These are phyloP conservation scores for Penicillium sp. DNA, from an alignment of 2,329 filamentous ascomycete species.

Conservation along the genomic window DNA sequence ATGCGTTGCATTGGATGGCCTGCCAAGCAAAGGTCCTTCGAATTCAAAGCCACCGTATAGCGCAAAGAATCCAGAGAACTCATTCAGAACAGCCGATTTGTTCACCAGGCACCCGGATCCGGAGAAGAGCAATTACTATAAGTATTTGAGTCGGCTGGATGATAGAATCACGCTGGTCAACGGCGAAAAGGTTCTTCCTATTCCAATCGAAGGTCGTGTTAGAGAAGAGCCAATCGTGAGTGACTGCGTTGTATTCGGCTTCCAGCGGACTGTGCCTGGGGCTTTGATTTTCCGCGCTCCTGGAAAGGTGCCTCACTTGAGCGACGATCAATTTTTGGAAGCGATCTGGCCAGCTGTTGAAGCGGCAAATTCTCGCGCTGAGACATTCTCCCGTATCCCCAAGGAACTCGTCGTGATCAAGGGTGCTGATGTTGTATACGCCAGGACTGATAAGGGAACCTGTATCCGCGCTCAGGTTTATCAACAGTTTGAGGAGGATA, in stretches of 20 bases:
- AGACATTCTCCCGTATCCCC: constrained; percentile 55
- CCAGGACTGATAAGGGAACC: constrained; percentile 57
- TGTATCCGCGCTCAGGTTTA: constrained; percentile 55
- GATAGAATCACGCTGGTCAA: constrained; percentile 50
- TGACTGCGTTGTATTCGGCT: constrained; percentile 59
- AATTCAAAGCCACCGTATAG: constrained; percentile 41
- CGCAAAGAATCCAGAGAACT: constrained; percentile 47
- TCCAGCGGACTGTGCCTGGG: constrained; percentile 52
- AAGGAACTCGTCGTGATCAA: constrained; percentile 55
- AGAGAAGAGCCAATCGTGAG: constrained; percentile 53
- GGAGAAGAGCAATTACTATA: constrained; percentile 40
- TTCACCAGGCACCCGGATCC: constrained; percentile 45
- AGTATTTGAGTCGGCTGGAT: constrained; percentile 47
- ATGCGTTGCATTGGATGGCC: constrained; percentile 36
- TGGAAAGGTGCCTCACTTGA: constrained; percentile 52
- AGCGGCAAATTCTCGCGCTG: constrained; percentile 51
- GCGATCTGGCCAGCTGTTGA: constrained; percentile 52
- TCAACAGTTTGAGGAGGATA: constrained; percentile 47
- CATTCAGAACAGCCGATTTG: constrained; percentile 59
- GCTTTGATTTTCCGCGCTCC: constrained; percentile 48
- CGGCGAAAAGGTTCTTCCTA: constrained; percentile 51
- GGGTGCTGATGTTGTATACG: constrained; percentile 46
- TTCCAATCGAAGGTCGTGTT: constrained; percentile 54
- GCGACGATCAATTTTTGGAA: constrained; percentile 44
- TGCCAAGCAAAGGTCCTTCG: constrained; percentile 41